Base-by-base conservation (phyloP, 192 early-diverging fungal genomes). In the Geranomyces michiganensis region DNA sequence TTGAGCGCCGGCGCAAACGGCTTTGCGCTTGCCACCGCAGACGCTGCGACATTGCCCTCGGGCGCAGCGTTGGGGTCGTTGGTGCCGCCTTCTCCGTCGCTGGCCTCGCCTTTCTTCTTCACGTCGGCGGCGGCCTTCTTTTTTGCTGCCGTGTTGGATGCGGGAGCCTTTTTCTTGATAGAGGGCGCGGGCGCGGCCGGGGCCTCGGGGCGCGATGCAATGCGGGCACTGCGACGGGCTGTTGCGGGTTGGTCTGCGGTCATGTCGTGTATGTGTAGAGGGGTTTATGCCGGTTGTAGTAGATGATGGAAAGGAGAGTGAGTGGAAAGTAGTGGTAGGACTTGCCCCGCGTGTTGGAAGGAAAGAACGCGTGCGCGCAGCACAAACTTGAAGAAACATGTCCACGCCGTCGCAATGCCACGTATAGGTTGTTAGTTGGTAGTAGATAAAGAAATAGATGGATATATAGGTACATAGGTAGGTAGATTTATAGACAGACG, bases 1-100 rank as follows among this genome's bases (percentile, higher is more conserved):
- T 64, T 64, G n/a, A 64, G 43, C 41, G 17, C 29, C 3, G 33
- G 17, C 8, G 41, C 62, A 55, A 27, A n/a, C 3, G 51, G 51
- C 51, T 55, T 55, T 27, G 19, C 26, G 51, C 21, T 27, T 29
- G 22, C 30, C 5, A 27, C 31, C 7, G 62, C 62, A 64, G 41
- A 31, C 29, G 17, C 41, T 1, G 62, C 33, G 8, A 64, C 62
- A 36, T 64, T 46, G 1, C 62, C 62, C 41, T 64, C 62, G n/a
- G 62, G 62, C n/a, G 62, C 62, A 24, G 19, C 58, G 58, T 32
- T 32, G 22, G 58, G n/a, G 51, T 53, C 51, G n/a, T 8, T 17
- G 19, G 19, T 53, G n/a, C 51, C 51, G 4, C 24, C 51, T 60
- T 60, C 58, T 17, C 17, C 29, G 7, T 27, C 29, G 21, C 29